phyloP scores from a whole-genome alignment of 78 protist genomes.

The Dictyostelium intermedium region DNA sequence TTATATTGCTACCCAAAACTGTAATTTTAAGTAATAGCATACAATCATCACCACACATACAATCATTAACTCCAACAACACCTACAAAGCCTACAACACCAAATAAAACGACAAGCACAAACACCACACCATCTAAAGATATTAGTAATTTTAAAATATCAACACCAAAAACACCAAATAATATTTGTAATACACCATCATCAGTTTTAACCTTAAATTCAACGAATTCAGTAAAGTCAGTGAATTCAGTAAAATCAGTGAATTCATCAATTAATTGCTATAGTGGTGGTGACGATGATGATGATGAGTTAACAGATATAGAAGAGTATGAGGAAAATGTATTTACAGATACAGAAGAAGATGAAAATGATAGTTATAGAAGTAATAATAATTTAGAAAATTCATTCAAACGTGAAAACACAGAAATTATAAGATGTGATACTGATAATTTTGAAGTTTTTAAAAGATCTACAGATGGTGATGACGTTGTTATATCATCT shows the following conservation, averaged over 20 bases:
- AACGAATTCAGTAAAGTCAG: not conserved
- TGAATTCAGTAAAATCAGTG: not conserved
- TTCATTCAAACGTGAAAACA: not conserved
- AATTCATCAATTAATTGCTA: not conserved
- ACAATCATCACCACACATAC: not conserved
- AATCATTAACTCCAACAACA: not conserved
- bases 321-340: not conserved
- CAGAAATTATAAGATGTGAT: not conserved
- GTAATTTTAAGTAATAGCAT: not conserved
- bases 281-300: not conserved
- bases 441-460: not conserved
- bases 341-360: not conserved
- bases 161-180: not conserved
- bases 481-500: not conserved
- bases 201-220: not conserved
- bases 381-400: not conserved
- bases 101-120: not conserved
- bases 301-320: not conserved
- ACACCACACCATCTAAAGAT: not conserved
- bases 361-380: not conserved
- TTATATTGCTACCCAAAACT: not conserved
- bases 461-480: not conserved
- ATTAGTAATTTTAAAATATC: not conserved
- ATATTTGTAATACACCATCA: not conserved
- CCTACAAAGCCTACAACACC: not conserved